These are phyloP conservation scores for Wickerhamomyces bovis DNA, from an alignment of 805 yeast species.

Conservation along the genomic window DNA sequence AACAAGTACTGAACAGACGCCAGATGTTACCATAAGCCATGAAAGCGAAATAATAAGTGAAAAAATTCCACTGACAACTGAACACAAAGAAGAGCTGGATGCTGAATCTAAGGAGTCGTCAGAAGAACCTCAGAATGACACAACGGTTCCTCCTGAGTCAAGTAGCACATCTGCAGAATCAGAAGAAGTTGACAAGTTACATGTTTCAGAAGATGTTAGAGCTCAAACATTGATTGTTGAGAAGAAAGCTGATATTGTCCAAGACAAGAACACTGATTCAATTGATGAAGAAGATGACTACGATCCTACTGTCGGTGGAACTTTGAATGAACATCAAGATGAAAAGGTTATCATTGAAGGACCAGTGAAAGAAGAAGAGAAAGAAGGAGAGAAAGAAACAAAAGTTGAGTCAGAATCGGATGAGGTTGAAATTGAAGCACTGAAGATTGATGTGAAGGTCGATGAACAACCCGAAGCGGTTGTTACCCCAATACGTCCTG, in stretches of 20 bases:
- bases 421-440: background rate
- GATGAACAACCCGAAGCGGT: background rate
- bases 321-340: conserved; percentile 7
- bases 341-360: background rate
- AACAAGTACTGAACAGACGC: background rate
- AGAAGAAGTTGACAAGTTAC: background rate
- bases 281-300: conserved; percentile 1
- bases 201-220: background rate
- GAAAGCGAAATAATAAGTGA: conserved; percentile 8
- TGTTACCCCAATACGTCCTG: conserved; percentile 12
- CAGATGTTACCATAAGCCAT: background rate
- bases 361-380: too few species aligned
- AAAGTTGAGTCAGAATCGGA: background rate
- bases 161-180: background rate
- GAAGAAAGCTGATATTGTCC: background rate
- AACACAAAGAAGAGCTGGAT: conserved; percentile 18
- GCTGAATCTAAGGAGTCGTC: background rate
- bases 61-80: conserved; percentile 14
- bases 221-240: conserved; percentile 1
- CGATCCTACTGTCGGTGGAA: conserved; percentile 2
- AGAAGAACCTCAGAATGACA: background rate
- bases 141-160: background rate
- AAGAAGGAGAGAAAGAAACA: conserved; percentile 3
- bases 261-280: background rate
- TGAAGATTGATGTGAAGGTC: background rate